phyloP scores from a whole-genome alignment of 2,329 filamentous ascomycete genomes.

The Pleomassaria siparia region DNA sequence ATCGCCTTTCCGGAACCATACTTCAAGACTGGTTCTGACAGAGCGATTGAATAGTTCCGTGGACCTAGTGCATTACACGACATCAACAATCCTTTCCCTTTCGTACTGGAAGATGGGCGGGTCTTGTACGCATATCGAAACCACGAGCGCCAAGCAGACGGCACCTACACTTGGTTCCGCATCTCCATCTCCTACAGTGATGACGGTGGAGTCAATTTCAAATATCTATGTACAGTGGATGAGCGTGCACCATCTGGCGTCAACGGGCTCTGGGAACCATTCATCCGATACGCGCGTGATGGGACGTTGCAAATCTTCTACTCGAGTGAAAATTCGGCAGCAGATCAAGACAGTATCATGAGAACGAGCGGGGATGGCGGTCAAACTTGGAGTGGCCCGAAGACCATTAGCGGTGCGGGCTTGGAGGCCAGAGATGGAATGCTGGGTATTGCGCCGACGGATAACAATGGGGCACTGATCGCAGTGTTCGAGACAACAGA shows the following conservation, averaged over 20 bases:
- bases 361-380: conserved; percentile 46
- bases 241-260: conserved; percentile 17
- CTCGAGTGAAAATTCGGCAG: conserved; percentile 42
- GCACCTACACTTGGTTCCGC: conserved; percentile 38
- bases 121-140: conserved; percentile 37
- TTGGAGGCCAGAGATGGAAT: conserved; percentile 48
- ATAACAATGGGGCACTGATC: conserved; percentile 35
- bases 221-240: conserved; percentile 33
- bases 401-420: conserved; percentile 41
- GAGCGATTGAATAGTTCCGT: no score
- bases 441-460: conserved; percentile 44
- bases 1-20: no score
- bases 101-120: neutral
- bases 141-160: conserved; percentile 25
- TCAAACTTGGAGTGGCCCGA: conserved; percentile 37
- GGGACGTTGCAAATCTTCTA: conserved; percentile 50
- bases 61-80: neutral
- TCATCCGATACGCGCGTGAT: conserved; percentile 43
- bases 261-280: conserved; percentile 52
- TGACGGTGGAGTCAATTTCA: conserved; percentile 45
- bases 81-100: neutral
- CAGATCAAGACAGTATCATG: conserved; percentile 49
- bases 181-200: conserved; percentile 48
- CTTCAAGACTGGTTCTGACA: no score
- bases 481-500: conserved; percentile 48